Conservation (phyloP, 768 basidiomycete genomes). For the Suillus weaverae region DNA sequence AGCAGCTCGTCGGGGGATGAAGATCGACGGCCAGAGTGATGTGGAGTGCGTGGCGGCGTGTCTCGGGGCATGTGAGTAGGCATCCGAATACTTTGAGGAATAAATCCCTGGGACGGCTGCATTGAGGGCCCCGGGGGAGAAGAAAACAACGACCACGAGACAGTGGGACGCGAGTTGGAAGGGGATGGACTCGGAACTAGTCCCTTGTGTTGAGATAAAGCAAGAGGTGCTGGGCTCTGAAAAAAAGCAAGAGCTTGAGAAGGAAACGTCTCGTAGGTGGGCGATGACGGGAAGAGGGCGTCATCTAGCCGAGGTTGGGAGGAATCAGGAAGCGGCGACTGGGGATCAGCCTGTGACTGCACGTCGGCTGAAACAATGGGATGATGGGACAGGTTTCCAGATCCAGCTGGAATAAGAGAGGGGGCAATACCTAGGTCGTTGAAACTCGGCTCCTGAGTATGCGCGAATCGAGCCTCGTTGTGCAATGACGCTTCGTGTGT, state of each 20-base stretch:
- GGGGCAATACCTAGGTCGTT: too few species aligned
- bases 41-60: constrained; percentile 14
- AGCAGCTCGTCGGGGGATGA: constrained; percentile 28
- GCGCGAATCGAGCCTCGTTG: not conserved
- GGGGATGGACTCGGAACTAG: constrained; percentile 10
- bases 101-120: not conserved
- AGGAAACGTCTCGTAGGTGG: not conserved
- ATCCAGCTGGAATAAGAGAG: not conserved
- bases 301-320: constrained; percentile 23
- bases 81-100: not conserved
- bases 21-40: constrained; percentile 8
- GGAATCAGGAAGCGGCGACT: constrained; percentile 13
- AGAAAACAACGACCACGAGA: constrained; percentile 16
- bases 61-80: constrained; percentile 26
- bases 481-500: not conserved
- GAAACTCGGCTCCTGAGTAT: not conserved
- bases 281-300: not conserved
- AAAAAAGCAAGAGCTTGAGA: not conserved
- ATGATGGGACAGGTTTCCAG: not conserved
- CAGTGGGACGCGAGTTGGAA: constrained; percentile 18
- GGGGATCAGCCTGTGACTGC: not conserved
- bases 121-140: constrained; percentile 13
- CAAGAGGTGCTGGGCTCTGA: constrained; percentile 4
- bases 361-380: not conserved
- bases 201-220: constrained; percentile 1